These are phyloP conservation scores for Wickerhamomyces chambardii DNA, from an alignment of 805 yeast species.

Conservation along the genomic window DNA sequence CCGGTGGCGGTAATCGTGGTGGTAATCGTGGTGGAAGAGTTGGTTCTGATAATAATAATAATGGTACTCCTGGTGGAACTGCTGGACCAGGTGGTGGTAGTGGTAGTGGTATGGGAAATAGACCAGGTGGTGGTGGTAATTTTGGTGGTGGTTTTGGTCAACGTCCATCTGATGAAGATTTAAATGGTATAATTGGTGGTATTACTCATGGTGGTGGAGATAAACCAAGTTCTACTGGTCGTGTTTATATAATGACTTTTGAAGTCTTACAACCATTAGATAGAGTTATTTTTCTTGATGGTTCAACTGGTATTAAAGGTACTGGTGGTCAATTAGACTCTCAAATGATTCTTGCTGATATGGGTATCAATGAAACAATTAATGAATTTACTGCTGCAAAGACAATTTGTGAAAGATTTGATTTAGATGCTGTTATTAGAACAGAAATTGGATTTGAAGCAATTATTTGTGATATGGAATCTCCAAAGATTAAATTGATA, in stretches of 20 bases:
- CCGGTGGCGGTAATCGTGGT: neutral
- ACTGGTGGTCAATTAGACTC: slow-evolving; percentile 54
- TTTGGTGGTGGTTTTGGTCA: neutral
- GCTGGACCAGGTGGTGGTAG: slow-evolving; percentile 12
- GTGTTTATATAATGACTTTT: slow-evolving; percentile 32
- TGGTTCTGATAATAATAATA: neutral
- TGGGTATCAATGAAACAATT: slow-evolving; percentile 18
- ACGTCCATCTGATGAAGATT: neutral
- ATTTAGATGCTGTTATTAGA: slow-evolving; percentile 49
- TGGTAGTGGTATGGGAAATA: neutral
- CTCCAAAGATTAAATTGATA: slow-evolving; percentile 33
- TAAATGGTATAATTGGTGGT: neutral
- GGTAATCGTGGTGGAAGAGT: neutral
- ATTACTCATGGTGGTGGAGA: neutral
- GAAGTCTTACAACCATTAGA: slow-evolving; percentile 36
- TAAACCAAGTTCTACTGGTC: slow-evolving; percentile 1
- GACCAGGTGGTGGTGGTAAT: slow-evolving; percentile 1
- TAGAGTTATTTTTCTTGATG: slow-evolving; percentile 46
- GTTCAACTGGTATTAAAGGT: slow-evolving; percentile 60
- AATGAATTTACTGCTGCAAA: slow-evolving; percentile 38
- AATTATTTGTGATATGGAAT: slow-evolving; percentile 46
- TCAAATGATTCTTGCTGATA: slow-evolving; percentile 32
- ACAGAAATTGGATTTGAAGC: slow-evolving; percentile 55
- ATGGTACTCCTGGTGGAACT: slow-evolving; percentile 2
- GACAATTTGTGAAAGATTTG: slow-evolving; percentile 39